These are phyloP conservation scores for Vitis hybrid DNA, from an alignment of 177 flowering plant genomes.

Conservation along the genomic window DNA sequence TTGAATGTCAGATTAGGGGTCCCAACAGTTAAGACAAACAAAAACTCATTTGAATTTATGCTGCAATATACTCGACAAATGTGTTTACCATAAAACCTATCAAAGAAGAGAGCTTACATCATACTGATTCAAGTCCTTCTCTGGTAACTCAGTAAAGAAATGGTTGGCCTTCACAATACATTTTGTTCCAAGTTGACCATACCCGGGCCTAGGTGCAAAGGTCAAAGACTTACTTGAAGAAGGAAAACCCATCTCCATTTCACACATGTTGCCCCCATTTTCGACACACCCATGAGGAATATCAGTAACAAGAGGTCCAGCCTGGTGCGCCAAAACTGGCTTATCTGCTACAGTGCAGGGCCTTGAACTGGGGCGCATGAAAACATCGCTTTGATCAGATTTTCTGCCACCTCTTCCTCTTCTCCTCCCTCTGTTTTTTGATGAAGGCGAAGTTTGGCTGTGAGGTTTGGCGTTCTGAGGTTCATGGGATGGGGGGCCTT, in stretches of 20 bases:
- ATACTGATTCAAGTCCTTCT: slow-evolving; percentile 87
- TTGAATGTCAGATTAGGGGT: slow-evolving; percentile 23
- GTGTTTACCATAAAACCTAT: slow-evolving; percentile 10
- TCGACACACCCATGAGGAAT: slow-evolving; percentile 24
- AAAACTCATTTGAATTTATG: background rate
- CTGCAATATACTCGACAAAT: background rate
- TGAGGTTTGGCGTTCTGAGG: slow-evolving; percentile 38
- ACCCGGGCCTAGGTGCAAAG: slow-evolving; percentile 79
- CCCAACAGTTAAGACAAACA: slow-evolving; percentile 6
- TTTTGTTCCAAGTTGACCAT: slow-evolving; percentile 75
- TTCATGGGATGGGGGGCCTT: slow-evolving; percentile 58
- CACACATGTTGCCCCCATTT: slow-evolving; percentile 37
- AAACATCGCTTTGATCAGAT: slow-evolving; percentile 60
- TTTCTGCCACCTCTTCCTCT: slow-evolving; percentile 71
- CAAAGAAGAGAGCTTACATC: slow-evolving; percentile 60
- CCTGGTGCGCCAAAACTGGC: slow-evolving; percentile 20
- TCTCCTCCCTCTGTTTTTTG: slow-evolving; percentile 63
- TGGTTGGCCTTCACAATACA: slow-evolving; percentile 96
- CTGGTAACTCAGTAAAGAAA: slow-evolving; percentile 79
- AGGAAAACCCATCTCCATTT: slow-evolving; percentile 57
- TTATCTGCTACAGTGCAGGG: slow-evolving; percentile 44
- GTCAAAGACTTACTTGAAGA: slow-evolving; percentile 68
- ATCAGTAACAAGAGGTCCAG: slow-evolving; percentile 21
- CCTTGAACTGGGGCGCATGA: slow-evolving; percentile 58
- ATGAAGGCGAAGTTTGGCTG: slow-evolving; percentile 46